Evolutionary conservation across 257 asterid species (phyloP), one percentile per base, ranked within the genome.

Genomic region (Solanum chmielewskii): DNA sequence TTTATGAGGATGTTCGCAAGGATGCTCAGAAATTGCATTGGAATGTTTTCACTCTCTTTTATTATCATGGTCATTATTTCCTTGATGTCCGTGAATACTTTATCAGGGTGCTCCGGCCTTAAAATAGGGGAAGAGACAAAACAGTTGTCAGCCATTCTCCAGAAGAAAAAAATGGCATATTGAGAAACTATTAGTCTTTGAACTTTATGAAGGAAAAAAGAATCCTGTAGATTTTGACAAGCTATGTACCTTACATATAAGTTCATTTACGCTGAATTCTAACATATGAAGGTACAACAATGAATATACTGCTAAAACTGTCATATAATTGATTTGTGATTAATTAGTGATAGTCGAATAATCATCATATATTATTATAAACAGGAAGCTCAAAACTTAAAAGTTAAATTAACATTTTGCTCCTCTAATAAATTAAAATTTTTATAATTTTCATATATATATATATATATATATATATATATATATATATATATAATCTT

Each of bases 11-110:
- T 93, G 73, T 12, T 12, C 35, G 13, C 35, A 25, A 66, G 35
- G 73, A 25, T 66, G 66, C 80, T 87, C 84, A 92, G 89, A 83
- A 94, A 93, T 84, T 91, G 93, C 60, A 85, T 31, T 85, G 96
- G 89, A 86, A 94, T 86, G 29, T 31, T 89, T 77, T 92, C 93
- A 87, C 88, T 92, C 89, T 94, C 94, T 86, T 90, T 86, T 86
- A 94, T 91, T 69, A 91, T 91, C 87, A 86, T 9, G 27, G 90
- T 90, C 94, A 94, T 92, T 80, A 92, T 91, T 66, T 66, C 86
- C 87, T 90, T 91, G 94, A 92, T 92, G 91, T 88, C 56, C 64
- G 66, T 69, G 88, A 92, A 90, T 87, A 89, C 85, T 6, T 85
- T 90, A 66, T 83, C 76, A 77, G 91, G 93, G 83, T 92, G 92